Conservation (phyloP, 129 eudicot species). For the Flaveria robusta region DNA sequence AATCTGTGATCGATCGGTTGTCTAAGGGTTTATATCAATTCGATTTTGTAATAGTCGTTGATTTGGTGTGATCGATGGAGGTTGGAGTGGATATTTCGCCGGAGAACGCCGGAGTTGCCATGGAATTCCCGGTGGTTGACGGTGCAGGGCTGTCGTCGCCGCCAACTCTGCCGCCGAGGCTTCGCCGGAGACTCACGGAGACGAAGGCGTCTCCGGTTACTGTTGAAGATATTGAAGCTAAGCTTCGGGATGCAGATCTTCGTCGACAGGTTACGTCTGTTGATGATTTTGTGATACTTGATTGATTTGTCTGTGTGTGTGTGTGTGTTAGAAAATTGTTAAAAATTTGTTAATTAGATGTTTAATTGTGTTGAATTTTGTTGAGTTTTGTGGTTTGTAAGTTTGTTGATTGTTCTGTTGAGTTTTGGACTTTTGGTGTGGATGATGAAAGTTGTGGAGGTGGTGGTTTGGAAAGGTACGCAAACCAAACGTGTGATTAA, state of each 20-base stretch:
- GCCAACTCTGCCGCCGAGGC: slow-evolving; percentile 69
- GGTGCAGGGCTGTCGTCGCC: slow-evolving; percentile 63
- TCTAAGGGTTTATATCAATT: slow-evolving; percentile 14
- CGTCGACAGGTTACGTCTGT: slow-evolving; percentile 74
- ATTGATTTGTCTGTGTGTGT: neutral
- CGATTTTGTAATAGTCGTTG: slow-evolving; percentile 6
- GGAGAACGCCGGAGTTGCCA: slow-evolving; percentile 54
- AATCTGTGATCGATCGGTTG: slow-evolving; percentile 29
- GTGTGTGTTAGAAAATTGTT: no score
- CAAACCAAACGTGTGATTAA: slow-evolving; percentile 18
- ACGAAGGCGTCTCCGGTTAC: slow-evolving; percentile 54
- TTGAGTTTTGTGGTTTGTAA: neutral
- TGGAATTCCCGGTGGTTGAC: slow-evolving; percentile 85
- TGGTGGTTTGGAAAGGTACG: slow-evolving; percentile 1
- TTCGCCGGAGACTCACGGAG: slow-evolving; percentile 76
- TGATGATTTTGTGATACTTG: slow-evolving; percentile 7
- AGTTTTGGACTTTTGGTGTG: neutral
- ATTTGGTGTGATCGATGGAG: slow-evolving; percentile 43
- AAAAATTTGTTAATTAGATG: no score
- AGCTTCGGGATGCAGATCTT: slow-evolving; percentile 83
- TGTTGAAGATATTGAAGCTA: slow-evolving; percentile 86
- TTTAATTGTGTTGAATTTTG: no score
- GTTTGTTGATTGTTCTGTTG: slow-evolving; percentile 14
- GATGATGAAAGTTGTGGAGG: neutral
- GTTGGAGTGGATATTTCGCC: slow-evolving; percentile 65